phyloP scores from a whole-genome alignment of 2,329 filamentous ascomycete genomes.

The Penicillium palitans region DNA sequence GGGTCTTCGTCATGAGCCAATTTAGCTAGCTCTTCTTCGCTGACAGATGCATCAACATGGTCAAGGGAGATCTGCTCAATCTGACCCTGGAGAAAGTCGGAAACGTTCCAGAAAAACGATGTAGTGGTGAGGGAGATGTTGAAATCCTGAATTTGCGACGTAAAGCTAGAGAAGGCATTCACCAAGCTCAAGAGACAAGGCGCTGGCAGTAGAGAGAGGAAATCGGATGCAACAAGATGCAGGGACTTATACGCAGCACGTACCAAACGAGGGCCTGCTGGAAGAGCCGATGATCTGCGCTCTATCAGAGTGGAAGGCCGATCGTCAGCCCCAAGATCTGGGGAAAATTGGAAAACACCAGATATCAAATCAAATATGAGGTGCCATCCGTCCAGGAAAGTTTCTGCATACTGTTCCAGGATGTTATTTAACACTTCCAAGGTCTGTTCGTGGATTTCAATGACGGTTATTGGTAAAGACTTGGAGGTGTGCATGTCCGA shows the following conservation, averaged over 20 bases:
- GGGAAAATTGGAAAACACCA: constrained; percentile 67
- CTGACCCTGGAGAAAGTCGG: constrained; percentile 71
- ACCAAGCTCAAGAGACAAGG: constrained; percentile 75
- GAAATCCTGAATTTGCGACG: constrained; percentile 83
- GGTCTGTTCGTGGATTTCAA: constrained; percentile 77
- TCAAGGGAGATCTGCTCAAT: constrained; percentile 45
- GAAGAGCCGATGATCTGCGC: constrained; percentile 27
- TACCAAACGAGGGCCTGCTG: constrained; percentile 69
- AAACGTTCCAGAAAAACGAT: constrained; percentile 94
- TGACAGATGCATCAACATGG: constrained; percentile 48
- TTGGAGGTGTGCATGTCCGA: constrained; percentile 57
- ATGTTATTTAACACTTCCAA: constrained; percentile 79
- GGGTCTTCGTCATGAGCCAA: constrained; percentile 62
- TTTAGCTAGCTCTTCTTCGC: constrained; percentile 57
- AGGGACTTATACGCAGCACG: constrained; percentile 84
- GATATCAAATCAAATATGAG: constrained; percentile 81
- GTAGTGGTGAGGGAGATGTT: constrained; percentile 95
- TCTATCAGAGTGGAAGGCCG: constrained; percentile 12
- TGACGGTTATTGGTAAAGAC: constrained; percentile 62
- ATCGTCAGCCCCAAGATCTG: constrained; percentile 34
- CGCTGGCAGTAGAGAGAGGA: constrained; percentile 70
- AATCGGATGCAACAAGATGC: constrained; percentile 93
- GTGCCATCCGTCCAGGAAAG: constrained; percentile 78
- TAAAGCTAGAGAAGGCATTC: constrained; percentile 85
- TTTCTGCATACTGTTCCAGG: constrained; percentile 85